A percentile compares a stretch with the other conserved stretches of the same genome.
Conservation (phyloP, 1,139 yeast genomes). For the Groenewaldozyma auringiensis region DNA sequence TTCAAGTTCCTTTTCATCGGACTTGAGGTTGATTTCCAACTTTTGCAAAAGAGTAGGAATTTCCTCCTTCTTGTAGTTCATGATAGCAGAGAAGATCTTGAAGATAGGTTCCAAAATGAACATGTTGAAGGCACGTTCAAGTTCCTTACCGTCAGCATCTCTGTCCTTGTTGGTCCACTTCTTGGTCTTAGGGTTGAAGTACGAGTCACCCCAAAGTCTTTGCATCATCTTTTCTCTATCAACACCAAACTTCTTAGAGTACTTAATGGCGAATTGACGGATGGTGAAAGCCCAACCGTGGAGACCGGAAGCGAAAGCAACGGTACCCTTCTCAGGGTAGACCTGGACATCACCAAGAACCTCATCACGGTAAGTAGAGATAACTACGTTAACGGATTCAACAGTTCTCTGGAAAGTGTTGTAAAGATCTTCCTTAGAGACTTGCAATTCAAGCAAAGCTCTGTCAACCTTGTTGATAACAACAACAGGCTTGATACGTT, state of each 20-base stretch:
- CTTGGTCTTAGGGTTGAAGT: constrained; percentile 99
- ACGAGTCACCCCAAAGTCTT: constrained; percentile 99
- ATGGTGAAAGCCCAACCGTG: constrained; percentile 99
- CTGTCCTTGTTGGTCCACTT: constrained; percentile 97
- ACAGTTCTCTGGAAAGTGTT: constrained; percentile 98
- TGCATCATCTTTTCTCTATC: constrained; percentile 97
- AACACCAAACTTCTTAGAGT: constrained; percentile 99
- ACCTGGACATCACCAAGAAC: constrained; percentile 94
- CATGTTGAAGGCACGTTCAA: constrained; percentile 99
- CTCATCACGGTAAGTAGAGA: constrained; percentile 90
- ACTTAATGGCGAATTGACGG: constrained; percentile 97
- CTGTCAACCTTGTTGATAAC: constrained; percentile 99
- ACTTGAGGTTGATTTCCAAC: constrained; percentile 84
- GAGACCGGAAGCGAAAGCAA: constrained; percentile 99
- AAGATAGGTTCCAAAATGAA: constrained; percentile 98
- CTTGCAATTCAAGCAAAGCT: constrained; percentile 98
- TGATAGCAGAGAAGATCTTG: constrained; percentile 90
- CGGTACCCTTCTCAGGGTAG: constrained; percentile 98
- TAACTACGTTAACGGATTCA: constrained; percentile 97
- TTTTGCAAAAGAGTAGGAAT: constrained; percentile 82
- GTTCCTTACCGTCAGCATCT: constrained; percentile 90
- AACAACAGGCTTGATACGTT: constrained; percentile 98
- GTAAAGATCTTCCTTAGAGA: constrained; percentile 97
- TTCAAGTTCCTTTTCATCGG: constrained; percentile 94
- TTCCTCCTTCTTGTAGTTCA: constrained; percentile 97